A percentile compares a stretch with the other conserved stretches of the same genome.
Evolutionary conservation across 140 eudicot species (phyloP).

Genomic region (Anethum foeniculum): DNA sequence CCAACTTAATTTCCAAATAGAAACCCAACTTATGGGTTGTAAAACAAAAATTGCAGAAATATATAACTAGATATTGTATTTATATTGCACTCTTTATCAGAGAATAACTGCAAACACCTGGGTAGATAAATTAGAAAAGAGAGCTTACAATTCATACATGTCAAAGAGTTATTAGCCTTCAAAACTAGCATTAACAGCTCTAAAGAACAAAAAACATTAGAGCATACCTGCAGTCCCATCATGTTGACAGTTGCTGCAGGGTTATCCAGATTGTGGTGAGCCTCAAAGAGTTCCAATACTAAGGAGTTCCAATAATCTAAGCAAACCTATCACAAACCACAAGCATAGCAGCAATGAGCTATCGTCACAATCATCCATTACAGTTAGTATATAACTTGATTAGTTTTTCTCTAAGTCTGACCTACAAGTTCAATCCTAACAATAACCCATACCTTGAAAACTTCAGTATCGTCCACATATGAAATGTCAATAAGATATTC

Average conservation of each 20-base stretch:
- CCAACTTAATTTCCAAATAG: not conserved
- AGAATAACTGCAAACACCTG: not conserved
- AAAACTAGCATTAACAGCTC: not conserved
- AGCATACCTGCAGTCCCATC: conserved; percentile 92
- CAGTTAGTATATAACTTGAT: not conserved
- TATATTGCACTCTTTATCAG: not conserved
- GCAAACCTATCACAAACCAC: conserved; percentile 58
- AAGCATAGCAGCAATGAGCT: not conserved
- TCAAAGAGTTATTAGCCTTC: not conserved
- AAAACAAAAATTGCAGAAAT: not conserved
- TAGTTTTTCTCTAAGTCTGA: not conserved
- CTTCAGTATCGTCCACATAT: conserved; percentile 97
- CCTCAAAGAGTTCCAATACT: conserved; percentile 84
- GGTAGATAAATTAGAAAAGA: not conserved
- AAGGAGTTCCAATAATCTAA: conserved; percentile 94
- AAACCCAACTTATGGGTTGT: not conserved
- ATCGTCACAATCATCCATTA: conserved; percentile 12
- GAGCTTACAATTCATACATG: not conserved
- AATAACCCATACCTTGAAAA: conserved; percentile 68
- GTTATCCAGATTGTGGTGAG: conserved; percentile 77
- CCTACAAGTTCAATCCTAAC: not conserved
- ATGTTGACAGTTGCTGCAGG: conserved; percentile 75
- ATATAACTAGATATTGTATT: not conserved
- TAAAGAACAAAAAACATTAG: not conserved
- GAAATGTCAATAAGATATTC: conserved; percentile 87